These are phyloP conservation scores for Ophioceras dolichostomum DNA, from an alignment of 2,329 filamentous ascomycete genomes.

Conservation along the genomic window DNA sequence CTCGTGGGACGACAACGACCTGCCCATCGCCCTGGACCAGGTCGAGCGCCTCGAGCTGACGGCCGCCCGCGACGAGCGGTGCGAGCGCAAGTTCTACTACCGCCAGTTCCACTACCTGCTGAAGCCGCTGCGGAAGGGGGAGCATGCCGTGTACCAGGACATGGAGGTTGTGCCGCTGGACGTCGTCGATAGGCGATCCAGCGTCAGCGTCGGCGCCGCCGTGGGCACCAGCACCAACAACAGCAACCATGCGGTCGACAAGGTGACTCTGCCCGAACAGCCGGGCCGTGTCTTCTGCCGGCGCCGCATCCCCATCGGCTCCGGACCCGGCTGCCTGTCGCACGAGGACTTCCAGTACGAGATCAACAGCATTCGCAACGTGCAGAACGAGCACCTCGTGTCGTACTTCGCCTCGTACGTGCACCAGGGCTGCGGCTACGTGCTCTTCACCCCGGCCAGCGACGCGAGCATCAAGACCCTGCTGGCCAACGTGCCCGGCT, in stretches of 20 bases:
- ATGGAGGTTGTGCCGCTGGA: slow-evolving; percentile 60
- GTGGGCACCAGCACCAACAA: not conserved
- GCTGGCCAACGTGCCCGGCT: slow-evolving; percentile 45
- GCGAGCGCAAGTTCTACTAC: slow-evolving; percentile 58
- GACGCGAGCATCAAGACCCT: slow-evolving; percentile 56
- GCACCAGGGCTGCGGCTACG: slow-evolving; percentile 48
- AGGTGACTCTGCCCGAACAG: slow-evolving; percentile 50
- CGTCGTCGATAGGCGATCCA: slow-evolving; percentile 46
- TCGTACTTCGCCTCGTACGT: slow-evolving; percentile 61
- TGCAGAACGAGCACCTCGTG: slow-evolving; percentile 58
- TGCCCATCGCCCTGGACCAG: slow-evolving; percentile 55
- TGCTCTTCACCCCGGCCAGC: slow-evolving; percentile 51
- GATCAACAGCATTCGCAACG: slow-evolving; percentile 41
- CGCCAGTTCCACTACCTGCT: slow-evolving; percentile 63
- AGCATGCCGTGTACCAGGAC: slow-evolving; percentile 51
- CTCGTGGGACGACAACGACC: slow-evolving; percentile 65
- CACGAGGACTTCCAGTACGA: slow-evolving; percentile 47
- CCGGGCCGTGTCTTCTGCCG: slow-evolving; percentile 45
- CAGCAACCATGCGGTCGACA: slow-evolving; percentile 32
- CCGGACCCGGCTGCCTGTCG: slow-evolving; percentile 28
- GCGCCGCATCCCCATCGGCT: slow-evolving; percentile 41
- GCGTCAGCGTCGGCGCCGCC: slow-evolving; percentile 15
- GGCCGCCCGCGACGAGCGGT: slow-evolving; percentile 42
- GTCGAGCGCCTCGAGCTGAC: slow-evolving; percentile 52
- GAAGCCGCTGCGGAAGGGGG: slow-evolving; percentile 45